phyloP scores from a whole-genome alignment of 2,329 filamentous ascomycete genomes.

The Huntiella omanensis region DNA sequence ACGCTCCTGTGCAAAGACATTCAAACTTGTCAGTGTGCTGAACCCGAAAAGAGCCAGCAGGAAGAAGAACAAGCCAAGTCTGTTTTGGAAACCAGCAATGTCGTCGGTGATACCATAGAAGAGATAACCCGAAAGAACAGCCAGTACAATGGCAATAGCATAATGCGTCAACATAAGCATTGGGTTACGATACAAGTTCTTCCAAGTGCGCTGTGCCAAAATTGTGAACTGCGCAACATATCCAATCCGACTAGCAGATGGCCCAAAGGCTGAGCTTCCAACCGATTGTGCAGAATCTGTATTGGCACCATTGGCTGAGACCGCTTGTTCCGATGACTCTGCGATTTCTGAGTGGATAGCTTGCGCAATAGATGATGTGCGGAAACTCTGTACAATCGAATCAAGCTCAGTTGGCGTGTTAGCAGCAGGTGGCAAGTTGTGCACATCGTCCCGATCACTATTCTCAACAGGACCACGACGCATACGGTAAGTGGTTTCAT shows the following conservation, averaged over 20 bases:
- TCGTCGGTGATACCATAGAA: conserved; percentile 95
- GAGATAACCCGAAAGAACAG: conserved; percentile 82
- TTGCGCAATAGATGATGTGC: conserved; percentile 56
- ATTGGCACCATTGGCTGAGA: conserved; percentile 46
- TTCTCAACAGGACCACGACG: conserved; percentile 14
- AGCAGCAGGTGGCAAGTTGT: conserved; percentile 40
- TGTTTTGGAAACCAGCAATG: conserved; percentile 93
- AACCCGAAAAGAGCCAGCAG: conserved; percentile 90
- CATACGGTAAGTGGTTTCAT: conserved; percentile 31
- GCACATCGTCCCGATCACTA: conserved; percentile 42
- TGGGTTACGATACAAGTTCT: conserved; percentile 90
- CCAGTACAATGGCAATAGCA: conserved; percentile 84
- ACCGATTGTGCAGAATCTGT: conserved; percentile 21
- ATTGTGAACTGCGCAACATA: conserved; percentile 72
- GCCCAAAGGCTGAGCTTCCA: conserved; percentile 41
- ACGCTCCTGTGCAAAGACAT: conserved; percentile 79
- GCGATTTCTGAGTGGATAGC: conserved; percentile 59
- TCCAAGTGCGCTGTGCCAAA: conserved; percentile 80
- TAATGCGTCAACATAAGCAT: conserved; percentile 98
- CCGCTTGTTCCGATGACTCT: neutral
- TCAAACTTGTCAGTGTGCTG: conserved; percentile 83
- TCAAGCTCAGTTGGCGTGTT: conserved; percentile 61
- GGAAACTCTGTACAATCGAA: conserved; percentile 56
- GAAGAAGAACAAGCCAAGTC: conserved; percentile 94
- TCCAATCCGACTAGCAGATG: conserved; percentile 66